A percentile compares a stretch with the other conserved stretches of the same genome.
These are phyloP conservation scores for Penicillium desertorum DNA, from an alignment of 495 filamentous ascomycete species.

Conservation along the genomic window DNA sequence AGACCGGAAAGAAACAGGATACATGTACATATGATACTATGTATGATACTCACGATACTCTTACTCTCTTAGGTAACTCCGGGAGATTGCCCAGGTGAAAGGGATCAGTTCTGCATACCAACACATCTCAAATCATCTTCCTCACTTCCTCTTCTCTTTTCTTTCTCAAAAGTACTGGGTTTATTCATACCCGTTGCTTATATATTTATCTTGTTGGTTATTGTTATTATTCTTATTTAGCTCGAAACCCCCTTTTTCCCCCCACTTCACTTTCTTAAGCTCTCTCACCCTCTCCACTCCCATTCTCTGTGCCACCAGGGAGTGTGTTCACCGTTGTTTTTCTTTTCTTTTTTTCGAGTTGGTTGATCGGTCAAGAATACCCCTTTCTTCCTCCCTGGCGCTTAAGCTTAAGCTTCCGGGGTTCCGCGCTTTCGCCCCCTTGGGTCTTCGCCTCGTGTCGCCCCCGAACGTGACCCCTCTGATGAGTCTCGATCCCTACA, in stretches of 20 bases:
- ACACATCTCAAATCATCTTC: background rate
- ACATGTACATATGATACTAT: background rate
- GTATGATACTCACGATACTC: background rate
- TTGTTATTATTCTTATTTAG: constrained; percentile 3
- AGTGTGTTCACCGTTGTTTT: background rate
- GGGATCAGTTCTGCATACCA: constrained; percentile 8
- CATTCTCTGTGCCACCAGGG: background rate
- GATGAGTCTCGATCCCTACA: constrained; percentile 29
- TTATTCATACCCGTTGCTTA: background rate
- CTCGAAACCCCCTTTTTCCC: constrained; percentile 7
- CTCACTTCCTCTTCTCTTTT: background rate
- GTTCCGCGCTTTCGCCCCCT: constrained; percentile 23
- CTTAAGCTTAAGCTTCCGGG: constrained; percentile 30
- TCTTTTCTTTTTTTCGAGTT: constrained; percentile 15
- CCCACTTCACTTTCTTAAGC: constrained; percentile 11
- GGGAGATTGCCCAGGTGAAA: background rate
- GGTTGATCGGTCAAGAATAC: constrained; percentile 19
- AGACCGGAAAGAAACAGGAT: background rate
- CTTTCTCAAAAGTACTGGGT: background rate
- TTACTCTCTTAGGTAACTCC: background rate
- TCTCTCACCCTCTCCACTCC: background rate
- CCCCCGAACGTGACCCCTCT: constrained; percentile 27
- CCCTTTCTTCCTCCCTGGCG: constrained; percentile 13
- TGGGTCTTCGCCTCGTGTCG: constrained; percentile 20
- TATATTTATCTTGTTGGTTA: background rate